These are phyloP conservation scores for Daedaleopsis nitida DNA, from an alignment of 768 basidiomycete genomes.

Conservation along the genomic window DNA sequence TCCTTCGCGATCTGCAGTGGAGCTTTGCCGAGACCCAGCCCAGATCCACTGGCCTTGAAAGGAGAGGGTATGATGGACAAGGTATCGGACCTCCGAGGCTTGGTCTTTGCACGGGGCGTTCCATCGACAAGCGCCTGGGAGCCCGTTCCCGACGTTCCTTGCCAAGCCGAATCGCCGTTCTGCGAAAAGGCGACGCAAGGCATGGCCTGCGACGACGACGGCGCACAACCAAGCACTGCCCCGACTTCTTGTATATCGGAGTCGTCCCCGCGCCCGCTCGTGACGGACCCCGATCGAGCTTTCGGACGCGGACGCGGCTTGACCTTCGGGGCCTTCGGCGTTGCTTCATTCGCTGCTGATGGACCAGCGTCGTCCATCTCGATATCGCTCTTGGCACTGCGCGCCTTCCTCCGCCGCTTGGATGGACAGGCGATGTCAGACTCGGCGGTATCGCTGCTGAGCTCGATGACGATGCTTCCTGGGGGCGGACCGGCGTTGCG, in stretches of 20 bases:
- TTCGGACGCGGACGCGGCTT: neutral
- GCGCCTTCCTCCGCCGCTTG: slow-evolving; percentile 1
- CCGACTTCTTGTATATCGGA: neutral
- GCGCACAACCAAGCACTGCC: neutral
- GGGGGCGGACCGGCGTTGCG: neutral
- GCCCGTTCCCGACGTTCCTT: neutral
- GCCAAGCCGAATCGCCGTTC: neutral
- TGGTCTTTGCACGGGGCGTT: slow-evolving; percentile 4
- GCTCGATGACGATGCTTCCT: slow-evolving; percentile 1
- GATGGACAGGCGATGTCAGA: slow-evolving; percentile 4
- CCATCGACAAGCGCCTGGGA: neutral
- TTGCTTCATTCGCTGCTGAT: neutral
- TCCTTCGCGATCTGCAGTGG: slow-evolving; percentile 14
- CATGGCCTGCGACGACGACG: neutral
- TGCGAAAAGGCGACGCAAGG: neutral
- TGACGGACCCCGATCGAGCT: neutral
- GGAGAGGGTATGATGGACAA: neutral
- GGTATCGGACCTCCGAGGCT: neutral
- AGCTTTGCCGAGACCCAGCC: neutral
- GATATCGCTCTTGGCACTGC: neutral
- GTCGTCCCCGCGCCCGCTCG: neutral
- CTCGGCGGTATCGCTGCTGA: slow-evolving; percentile 12
- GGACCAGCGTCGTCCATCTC: neutral
- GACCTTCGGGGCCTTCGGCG: neutral
- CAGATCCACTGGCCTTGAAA: neutral